phyloP scores from a whole-genome alignment of 1,139 yeast genomes.

The Candida tropicalis region DNA sequence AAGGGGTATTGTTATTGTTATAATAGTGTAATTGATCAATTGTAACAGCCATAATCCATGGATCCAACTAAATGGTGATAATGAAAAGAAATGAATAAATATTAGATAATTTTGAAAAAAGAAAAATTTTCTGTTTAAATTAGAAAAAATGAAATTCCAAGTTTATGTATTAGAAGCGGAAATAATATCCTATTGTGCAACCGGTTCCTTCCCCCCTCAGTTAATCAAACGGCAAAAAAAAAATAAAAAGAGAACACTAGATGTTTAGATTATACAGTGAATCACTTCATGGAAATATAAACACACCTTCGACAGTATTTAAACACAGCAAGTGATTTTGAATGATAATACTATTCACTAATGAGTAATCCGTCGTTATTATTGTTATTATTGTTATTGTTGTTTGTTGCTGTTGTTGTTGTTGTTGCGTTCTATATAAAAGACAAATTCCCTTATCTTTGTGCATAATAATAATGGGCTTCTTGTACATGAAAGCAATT shows the following conservation, averaged over 20 bases:
- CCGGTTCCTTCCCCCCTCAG: too few species aligned
- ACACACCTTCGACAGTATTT: too few species aligned
- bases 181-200: too few species aligned
- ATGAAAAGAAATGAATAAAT: too few species aligned
- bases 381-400: neutral
- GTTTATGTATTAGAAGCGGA: too few species aligned
- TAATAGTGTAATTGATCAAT: neutral
- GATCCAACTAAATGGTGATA: neutral
- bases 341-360: too few species aligned
- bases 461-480: neutral
- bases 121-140: too few species aligned
- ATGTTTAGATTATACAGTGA: too few species aligned
- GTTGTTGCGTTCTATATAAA: too few species aligned
- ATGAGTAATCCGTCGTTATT: neutral
- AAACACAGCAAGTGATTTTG: too few species aligned
- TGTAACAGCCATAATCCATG: neutral
- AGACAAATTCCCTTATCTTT: conserved; percentile 1
- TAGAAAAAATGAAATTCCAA: neutral
- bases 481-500: neutral
- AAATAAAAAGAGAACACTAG: too few species aligned
- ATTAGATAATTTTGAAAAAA: neutral
- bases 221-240: neutral
- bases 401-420: neutral
- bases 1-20: conserved; percentile 7
- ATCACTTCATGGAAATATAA: too few species aligned